Percentiles rank a stretch among this genome's conserved stretches.
phyloP scores from a whole-genome alignment of 2,329 filamentous ascomycete species.

The Metarhizium guizhouense region DNA sequence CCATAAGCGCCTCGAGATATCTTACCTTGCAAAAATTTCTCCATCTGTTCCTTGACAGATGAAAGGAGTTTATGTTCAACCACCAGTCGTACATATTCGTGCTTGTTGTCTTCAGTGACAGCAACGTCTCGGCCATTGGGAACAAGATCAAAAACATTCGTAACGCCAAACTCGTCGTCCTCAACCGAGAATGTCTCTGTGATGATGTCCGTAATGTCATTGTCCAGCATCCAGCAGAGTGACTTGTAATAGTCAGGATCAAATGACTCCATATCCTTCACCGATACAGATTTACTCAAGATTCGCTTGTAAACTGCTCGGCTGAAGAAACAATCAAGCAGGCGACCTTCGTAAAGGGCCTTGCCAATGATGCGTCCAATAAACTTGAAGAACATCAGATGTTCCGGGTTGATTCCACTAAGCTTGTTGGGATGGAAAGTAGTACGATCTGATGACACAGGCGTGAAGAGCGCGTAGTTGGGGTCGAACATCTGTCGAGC shows the following conservation, averaged over 20 bases:
- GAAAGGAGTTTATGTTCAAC: constrained; percentile 89
- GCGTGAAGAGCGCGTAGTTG: constrained; percentile 92
- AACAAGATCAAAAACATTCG: constrained; percentile 76
- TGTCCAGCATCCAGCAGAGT: constrained; percentile 94
- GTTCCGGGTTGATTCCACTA: constrained; percentile 89
- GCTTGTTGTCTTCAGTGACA: constrained; percentile 97
- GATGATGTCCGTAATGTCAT: constrained; percentile 96
- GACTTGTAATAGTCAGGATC: constrained; percentile 99
- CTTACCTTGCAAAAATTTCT: constrained; percentile 78
- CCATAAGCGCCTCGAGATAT: constrained; percentile 1
- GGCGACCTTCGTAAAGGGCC: constrained; percentile 88
- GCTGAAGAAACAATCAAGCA: constrained; percentile 98
- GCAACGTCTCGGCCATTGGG: constrained; percentile 83
- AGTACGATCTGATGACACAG: constrained; percentile 92
- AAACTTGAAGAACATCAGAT: constrained; percentile 98
- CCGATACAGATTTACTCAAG: constrained; percentile 84
- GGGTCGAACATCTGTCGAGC: constrained; percentile 98
- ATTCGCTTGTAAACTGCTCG: constrained; percentile 98
- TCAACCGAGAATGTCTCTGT: constrained; percentile 94
- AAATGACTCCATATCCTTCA: constrained; percentile 99
- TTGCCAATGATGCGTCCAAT: constrained; percentile 98
- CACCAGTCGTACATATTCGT: constrained; percentile 89
- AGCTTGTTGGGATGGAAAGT: constrained; percentile 98
- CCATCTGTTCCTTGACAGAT: constrained; percentile 89
- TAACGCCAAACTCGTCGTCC: constrained; percentile 87